A percentile compares a stretch with the other conserved stretches of the same genome.
These are phyloP conservation scores for Letharia lupina DNA, from an alignment of 495 filamentous ascomycete genomes.

Conservation along the genomic window DNA sequence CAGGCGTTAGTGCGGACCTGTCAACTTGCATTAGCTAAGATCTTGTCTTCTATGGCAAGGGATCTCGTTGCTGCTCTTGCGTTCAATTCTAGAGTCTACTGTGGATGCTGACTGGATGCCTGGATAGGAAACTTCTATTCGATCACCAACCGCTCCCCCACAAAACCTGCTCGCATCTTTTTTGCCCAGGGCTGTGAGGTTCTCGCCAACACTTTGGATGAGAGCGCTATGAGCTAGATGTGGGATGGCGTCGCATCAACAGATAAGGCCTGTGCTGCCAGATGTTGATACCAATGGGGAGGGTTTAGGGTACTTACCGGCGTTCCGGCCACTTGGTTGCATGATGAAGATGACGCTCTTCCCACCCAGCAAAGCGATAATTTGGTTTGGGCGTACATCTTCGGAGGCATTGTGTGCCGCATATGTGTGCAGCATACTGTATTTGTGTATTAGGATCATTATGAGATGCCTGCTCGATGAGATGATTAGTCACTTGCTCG, in stretches of 20 bases:
- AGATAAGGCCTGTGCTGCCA: background rate
- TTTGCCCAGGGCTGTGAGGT: conserved; percentile 66
- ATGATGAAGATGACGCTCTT: background rate
- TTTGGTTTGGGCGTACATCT: background rate
- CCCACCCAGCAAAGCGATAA: background rate
- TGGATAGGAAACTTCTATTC: conserved; percentile 71
- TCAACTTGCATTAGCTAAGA: background rate
- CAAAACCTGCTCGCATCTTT: conserved; percentile 60
- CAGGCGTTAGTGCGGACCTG: background rate
- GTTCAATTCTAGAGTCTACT: background rate
- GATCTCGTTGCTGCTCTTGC: background rate
- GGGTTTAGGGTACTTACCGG: background rate
- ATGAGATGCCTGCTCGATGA: background rate
- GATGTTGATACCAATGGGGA: background rate
- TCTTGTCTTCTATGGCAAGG: background rate
- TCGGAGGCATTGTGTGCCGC: background rate
- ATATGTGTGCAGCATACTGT: no score
- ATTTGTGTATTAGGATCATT: background rate
- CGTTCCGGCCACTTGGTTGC: background rate
- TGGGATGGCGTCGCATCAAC: background rate
- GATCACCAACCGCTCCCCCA: conserved; percentile 61
- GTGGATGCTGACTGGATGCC: conserved; percentile 11
- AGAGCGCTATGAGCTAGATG: conserved; percentile 13
- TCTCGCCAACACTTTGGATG: conserved; percentile 5
- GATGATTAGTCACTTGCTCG: background rate